Conservation (phyloP, 1,284 basidiomycete species). For the Uromyces viciae-fabae region DNA sequence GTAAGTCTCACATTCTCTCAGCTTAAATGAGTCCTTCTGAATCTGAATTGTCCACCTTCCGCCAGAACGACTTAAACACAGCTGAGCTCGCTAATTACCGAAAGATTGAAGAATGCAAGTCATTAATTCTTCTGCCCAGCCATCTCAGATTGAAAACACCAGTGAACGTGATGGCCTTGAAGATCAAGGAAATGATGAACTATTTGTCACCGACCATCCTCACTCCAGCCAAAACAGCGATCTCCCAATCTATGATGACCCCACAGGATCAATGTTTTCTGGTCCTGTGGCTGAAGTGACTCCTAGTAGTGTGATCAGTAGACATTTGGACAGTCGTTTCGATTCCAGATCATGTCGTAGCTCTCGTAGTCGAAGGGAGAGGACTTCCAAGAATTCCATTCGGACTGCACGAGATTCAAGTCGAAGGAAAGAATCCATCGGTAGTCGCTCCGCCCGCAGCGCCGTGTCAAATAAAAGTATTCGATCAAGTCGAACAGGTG, state of each 20-base stretch:
- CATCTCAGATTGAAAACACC: too few relatives aligned
- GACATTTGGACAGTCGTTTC: slow-evolving; percentile 47
- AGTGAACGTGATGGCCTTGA: background rate
- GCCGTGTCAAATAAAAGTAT: background rate
- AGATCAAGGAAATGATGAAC: background rate
- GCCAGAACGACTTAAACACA: too few relatives aligned
- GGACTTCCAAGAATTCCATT: slow-evolving; percentile 19
- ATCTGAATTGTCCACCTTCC: too few relatives aligned
- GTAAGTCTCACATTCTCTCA: too few relatives aligned
- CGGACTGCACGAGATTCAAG: background rate
- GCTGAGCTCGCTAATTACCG: too few relatives aligned
- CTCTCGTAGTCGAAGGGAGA: background rate
- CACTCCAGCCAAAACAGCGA: background rate
- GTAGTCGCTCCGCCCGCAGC: background rate
- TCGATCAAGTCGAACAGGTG: background rate
- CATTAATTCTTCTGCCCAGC: too few relatives aligned
- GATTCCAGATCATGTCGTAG: slow-evolving; percentile 30
- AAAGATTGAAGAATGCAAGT: too few relatives aligned
- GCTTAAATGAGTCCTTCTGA: too few relatives aligned
- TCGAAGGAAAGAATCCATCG: slow-evolving; percentile 12
- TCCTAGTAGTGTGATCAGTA: slow-evolving; percentile 49
- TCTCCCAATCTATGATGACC: slow-evolving; percentile 51
- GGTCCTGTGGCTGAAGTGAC: slow-evolving; percentile 50
- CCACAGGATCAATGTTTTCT: slow-evolving; percentile 49
- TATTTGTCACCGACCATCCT: background rate